Base-by-base conservation (phyloP, 331 rosid species). In the Malus hybrid region DNA sequence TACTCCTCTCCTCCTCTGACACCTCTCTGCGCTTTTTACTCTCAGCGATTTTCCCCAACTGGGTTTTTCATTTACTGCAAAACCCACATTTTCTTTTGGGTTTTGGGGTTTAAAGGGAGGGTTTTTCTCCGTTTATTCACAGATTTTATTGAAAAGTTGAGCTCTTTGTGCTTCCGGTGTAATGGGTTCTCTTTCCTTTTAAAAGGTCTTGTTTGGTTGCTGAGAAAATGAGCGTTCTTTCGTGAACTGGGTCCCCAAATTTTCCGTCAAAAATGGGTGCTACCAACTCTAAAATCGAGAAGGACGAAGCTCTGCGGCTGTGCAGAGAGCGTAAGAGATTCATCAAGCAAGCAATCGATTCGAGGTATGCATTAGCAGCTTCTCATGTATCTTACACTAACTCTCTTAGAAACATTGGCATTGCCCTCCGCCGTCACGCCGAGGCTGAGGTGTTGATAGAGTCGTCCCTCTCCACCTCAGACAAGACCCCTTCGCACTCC, bases 401-500 rank as follows among this genome's bases (percentile, higher is more conserved):
- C 74, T 90, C 99, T 55, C 96, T 95, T 34, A 77, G 88, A 77
- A 82, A 83, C 72, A 76, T 95, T 42, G 99, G 99, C 80, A 73
- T 87, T 28, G 89, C 93, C 75, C 91, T 95, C 7, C 87, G 97
- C 62, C 90, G 91, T 11, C 86, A 88, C 60, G 93, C 99, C 10
- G 97, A 89, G 83, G 92, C 90, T n/a, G 97, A 90, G 82, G 93
- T 84, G 3, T 39, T 85, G 80, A 87, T 89, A 10, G 99, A 95
- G 79, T 88, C 97, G 0, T 90, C 99, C 74, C 77, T 88, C 13
- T 90, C 93, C 1, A 84, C 84, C 56, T 91, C 97, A 4, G 97
- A 95, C 82, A 92, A 90, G 70, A 92, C 97, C 82, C 97, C 97
- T 1, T 92, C 99, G 57, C 97, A 87, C 79, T 90, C 88, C 55